Conservation (phyloP, 768 basidiomycete species). For the Paxillus ammoniavirescens region DNA sequence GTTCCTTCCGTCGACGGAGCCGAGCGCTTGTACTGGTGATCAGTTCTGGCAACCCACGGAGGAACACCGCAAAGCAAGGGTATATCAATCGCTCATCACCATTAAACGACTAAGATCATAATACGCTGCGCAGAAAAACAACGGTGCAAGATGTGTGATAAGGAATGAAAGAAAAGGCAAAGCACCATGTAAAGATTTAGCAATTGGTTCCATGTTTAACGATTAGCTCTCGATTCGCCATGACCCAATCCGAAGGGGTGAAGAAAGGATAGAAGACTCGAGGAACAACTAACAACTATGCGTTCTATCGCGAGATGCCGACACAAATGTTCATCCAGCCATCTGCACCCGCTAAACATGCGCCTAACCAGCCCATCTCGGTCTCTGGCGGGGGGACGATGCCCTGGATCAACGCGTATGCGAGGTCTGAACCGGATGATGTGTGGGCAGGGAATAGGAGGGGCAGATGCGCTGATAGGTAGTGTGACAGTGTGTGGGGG, state of each 20-base stretch:
- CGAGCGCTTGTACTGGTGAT: not conserved
- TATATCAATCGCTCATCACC: conserved; percentile 6
- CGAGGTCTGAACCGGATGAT: conserved; percentile 49
- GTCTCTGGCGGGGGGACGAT: conserved; percentile 78
- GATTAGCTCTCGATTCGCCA: not conserved
- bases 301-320: conserved; percentile 43
- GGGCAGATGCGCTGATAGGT: conserved; percentile 73
- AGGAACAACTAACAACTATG: not conserved
- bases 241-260: not conserved
- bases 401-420: conserved; percentile 83
- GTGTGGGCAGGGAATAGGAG: conserved; percentile 68
- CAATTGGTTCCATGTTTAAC: not conserved
- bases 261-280: not conserved
- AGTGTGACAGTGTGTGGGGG: conserved; percentile 65
- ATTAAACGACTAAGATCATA: conserved; percentile 12
- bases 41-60: not conserved
- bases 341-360: conserved; percentile 88
- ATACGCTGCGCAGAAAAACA: conserved; percentile 7
- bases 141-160: too few relatives aligned
- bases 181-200: not conserved
- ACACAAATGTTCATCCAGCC: conserved; percentile 94
- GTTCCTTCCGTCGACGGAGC: too few relatives aligned
- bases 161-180: not conserved
- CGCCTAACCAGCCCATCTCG: conserved; percentile 93
- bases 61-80: not conserved